phyloP scores from a whole-genome alignment of 805 yeast genomes.

The Hanseniaspora jakobsenii region DNA sequence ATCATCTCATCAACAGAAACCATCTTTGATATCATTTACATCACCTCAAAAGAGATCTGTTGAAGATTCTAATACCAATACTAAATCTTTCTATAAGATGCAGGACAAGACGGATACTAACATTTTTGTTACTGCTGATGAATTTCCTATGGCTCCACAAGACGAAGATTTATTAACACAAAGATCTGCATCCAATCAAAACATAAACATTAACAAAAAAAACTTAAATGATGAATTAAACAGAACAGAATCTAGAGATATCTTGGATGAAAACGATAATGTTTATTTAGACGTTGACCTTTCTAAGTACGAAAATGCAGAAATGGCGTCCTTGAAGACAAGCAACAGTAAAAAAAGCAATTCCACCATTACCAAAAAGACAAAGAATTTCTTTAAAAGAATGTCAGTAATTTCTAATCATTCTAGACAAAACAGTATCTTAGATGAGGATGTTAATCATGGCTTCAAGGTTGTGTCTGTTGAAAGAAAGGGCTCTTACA shows the following conservation, averaged over 20 bases:
- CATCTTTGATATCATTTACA: slow-evolving; percentile 21
- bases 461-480: slow-evolving; percentile 12
- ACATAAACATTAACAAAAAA: no score
- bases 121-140: slow-evolving; percentile 26
- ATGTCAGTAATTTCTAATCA: slow-evolving; percentile 10
- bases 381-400: slow-evolving; percentile 15
- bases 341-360: background rate
- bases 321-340: background rate
- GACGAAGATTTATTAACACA: no score
- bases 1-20: background rate
- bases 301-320: no score
- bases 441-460: background rate
- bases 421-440: slow-evolving; percentile 3
- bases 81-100: slow-evolving; percentile 20
- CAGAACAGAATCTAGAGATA: no score
- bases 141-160: slow-evolving; percentile 20
- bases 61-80: slow-evolving; percentile 18
- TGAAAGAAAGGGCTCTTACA: background rate
- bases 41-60: slow-evolving; percentile 22
- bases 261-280: no score
- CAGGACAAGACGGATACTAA: slow-evolving; percentile 23
- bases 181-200: no score
- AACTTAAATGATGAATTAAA: no score
- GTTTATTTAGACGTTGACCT: background rate
- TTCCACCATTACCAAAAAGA: slow-evolving; percentile 2